Percentiles rank a stretch among this genome's conserved stretches.
Conservation (phyloP, 1,139 yeast genomes). For the Martiniozyma asiatica region DNA sequence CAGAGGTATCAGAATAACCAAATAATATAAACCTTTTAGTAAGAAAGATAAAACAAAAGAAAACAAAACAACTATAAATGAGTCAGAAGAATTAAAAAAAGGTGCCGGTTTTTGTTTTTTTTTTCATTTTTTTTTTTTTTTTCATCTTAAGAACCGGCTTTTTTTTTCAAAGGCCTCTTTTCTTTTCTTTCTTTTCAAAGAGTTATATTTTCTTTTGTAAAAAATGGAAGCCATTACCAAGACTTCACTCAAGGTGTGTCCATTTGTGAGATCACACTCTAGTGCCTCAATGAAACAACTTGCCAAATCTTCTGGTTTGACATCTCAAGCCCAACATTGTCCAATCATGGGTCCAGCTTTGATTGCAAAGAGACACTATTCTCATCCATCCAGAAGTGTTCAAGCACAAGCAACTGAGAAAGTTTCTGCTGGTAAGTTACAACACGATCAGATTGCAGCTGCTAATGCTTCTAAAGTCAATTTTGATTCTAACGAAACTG, state of each 20-base stretch:
- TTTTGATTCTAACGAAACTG: conserved; percentile 15
- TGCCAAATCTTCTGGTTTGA: conserved; percentile 35
- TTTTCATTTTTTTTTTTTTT: conserved; percentile 1
- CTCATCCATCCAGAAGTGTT: conserved; percentile 44
- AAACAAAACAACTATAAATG: too few species aligned
- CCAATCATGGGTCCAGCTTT: conserved; percentile 85
- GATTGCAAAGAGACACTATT: conserved; percentile 32
- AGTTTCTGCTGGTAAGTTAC: conserved; percentile 16
- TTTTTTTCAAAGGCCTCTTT: too few species aligned
- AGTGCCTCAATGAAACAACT: conserved; percentile 47
- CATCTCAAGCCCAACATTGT: conserved; percentile 59
- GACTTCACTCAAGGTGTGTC: conserved; percentile 72
- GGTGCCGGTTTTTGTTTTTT: too few species aligned
- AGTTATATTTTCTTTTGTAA: too few species aligned
- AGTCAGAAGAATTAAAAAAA: too few species aligned
- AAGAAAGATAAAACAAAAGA: too few species aligned
- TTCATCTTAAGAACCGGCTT: not conserved
- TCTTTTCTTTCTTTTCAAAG: not conserved
- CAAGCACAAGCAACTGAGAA: conserved; percentile 36
- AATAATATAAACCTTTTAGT: too few species aligned
- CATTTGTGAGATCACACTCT: conserved; percentile 67
- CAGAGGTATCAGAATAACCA: too few species aligned
- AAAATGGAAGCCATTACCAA: conserved; percentile 81
- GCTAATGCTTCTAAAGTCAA: conserved; percentile 19
- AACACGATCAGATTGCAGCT: conserved; percentile 24